Evolutionary conservation across 805 yeast genomes (phyloP).

Genomic region (Candida mattraensis): DNA sequence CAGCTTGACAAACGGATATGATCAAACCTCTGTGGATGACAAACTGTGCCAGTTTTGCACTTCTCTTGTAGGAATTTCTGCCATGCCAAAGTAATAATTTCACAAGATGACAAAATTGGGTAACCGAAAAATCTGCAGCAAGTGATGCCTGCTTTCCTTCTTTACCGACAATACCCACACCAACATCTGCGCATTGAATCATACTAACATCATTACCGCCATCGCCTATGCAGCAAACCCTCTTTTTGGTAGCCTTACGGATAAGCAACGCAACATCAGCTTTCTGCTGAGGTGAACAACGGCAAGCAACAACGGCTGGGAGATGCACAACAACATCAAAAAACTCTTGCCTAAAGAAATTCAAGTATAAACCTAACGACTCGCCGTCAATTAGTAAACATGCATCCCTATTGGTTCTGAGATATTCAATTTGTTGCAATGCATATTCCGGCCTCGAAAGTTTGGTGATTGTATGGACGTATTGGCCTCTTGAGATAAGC

Average conservation of each 20-base stretch:
- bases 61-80: conserved; percentile 91
- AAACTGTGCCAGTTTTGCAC: conserved; percentile 93
- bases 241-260: conserved; percentile 72
- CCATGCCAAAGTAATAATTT: conserved; percentile 96
- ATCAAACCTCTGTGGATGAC: conserved; percentile 94
- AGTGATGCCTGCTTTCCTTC: conserved; percentile 97
- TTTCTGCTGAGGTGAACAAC: conserved; percentile 98
- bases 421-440: conserved; percentile 68
- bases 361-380: conserved; percentile 69
- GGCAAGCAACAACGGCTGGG: conserved; percentile 96
- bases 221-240: conserved; percentile 98
- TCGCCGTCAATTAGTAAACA: conserved; percentile 94
- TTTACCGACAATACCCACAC: conserved; percentile 98
- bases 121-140: conserved; percentile 94
- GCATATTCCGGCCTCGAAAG: conserved; percentile 65
- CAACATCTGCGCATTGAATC: conserved; percentile 99
- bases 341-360: conserved; percentile 66
- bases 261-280: conserved; percentile 90
- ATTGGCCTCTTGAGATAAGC: conserved; percentile 89
- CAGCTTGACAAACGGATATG: conserved; percentile 93
- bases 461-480: conserved; percentile 81
- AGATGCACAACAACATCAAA: conserved; percentile 72
- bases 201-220: conserved; percentile 99
- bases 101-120: conserved; percentile 86
- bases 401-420: conserved; percentile 60